These are phyloP conservation scores for Oenanthe sinensis DNA, from an alignment of 129 eudicot genomes.

Conservation along the genomic window DNA sequence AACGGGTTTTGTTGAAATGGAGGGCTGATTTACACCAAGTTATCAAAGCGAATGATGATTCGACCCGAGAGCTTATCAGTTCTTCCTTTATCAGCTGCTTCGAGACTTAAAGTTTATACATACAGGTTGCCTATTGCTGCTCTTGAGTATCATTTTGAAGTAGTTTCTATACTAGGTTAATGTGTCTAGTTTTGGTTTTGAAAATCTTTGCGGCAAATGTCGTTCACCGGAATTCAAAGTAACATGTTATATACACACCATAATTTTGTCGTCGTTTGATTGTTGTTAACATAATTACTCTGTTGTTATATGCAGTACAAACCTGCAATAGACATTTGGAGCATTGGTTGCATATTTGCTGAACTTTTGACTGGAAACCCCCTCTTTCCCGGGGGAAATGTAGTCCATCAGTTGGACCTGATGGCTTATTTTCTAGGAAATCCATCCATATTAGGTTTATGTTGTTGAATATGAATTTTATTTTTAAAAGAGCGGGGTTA, in stretches of 20 bases:
- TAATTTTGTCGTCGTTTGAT: background rate
- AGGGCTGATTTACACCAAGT: conserved; percentile 57
- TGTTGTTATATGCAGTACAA: conserved; percentile 52
- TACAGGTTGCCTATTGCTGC: conserved; percentile 53
- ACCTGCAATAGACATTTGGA: conserved; percentile 97
- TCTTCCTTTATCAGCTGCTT: conserved; percentile 86
- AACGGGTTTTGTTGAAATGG: no score
- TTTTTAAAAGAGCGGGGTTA: no score
- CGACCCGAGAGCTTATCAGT: conserved; percentile 87
- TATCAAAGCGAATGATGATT: conserved; percentile 86
- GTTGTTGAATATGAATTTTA: no score
- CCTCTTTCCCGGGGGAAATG: no score
- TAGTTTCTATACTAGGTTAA: background rate
- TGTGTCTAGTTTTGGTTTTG: conserved; percentile 10
- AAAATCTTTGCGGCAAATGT: conserved; percentile 61
- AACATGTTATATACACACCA: no score
- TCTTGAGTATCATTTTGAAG: no score
- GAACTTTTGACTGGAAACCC: conserved; percentile 90
- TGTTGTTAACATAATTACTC: background rate
- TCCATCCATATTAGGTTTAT: no score
- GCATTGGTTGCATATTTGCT: conserved; percentile 93
- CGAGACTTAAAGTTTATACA: conserved; percentile 84
- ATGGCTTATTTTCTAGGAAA: no score
- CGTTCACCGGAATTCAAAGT: conserved; percentile 72
- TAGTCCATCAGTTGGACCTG: no score